Evolutionary conservation across 106 monocot species (phyloP), one percentile per base, ranked within the genome.

Genomic region (Acorus calamus): DNA sequence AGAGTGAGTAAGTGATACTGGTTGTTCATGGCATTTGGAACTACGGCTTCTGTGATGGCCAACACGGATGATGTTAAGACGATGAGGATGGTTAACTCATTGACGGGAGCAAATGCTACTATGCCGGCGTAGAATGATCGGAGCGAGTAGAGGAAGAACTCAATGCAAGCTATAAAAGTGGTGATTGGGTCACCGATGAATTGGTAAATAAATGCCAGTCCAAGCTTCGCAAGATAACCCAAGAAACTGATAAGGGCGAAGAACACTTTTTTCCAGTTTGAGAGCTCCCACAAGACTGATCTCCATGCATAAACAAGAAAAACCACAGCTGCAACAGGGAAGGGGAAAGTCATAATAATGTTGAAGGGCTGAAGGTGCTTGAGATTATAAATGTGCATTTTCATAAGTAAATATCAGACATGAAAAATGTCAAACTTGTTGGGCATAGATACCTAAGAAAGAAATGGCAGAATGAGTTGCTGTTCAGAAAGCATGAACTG

Each of bases 281-380:
- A 57, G 46, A 91, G 91, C 52, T 86, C 83, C 90, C 83, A 91
- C 10, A 91, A 63, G 8, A 92, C 79, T 11, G 81, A 61, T 43
- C 86, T 60, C 83, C 86, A 92, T 48, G 73, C 67, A 71, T 86
- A 90, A 13, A 78, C 75, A 52, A 83, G 72, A 55, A 90, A 78
- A 55, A 65, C 63, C 59, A 83, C 54, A 42, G 83, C 90, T 86
- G 86, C 73, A 74, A 57, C 28, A 28, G 0, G 28, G 28, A 28
- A 28, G 28, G 28, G 28, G 28, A 28, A 28, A 28, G 28, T 28
- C 28, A 28, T 28, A 28, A 28, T 28, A 28, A 28, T 28, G 28
- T 28, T 28, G 28, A 28, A 28, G 28, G 28, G 1, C 28, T 28
- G 28, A 28, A 28, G 28, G 28, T 28, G 28, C 28, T 28, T 28